Conservation (phyloP, 345 rosid species). For the Sapria himalayana region DNA sequence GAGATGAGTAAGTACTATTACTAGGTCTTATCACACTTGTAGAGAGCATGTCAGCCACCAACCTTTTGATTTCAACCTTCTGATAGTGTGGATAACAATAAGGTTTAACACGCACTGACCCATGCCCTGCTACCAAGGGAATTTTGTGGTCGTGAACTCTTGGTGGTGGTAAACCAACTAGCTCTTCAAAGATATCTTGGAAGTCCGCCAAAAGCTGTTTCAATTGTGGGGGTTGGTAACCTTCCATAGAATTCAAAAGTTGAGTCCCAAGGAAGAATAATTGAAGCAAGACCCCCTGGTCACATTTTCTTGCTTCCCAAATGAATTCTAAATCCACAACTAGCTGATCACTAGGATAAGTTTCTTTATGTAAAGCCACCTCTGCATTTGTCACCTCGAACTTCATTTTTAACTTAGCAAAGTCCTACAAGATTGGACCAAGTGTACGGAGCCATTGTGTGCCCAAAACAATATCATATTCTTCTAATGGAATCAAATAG, state of each 20-base stretch:
- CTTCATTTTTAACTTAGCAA: not conserved
- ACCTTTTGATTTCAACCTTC: slow-evolving; percentile 1
- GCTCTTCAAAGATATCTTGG: not conserved
- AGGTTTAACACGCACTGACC: not conserved
- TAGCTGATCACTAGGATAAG: not conserved
- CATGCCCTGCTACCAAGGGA: not conserved
- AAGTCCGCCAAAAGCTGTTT: not conserved
- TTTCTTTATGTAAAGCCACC: not conserved
- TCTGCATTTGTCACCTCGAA: not conserved
- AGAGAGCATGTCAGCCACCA: not conserved
- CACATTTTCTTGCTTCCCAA: not conserved
- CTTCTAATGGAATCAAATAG: not conserved
- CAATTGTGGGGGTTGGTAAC: not conserved
- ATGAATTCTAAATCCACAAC: no score
- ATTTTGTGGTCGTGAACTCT: not conserved
- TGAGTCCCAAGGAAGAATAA: not conserved
- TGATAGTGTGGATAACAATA: slow-evolving; percentile 1
- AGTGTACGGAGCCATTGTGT: not conserved
- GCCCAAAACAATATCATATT: no score
- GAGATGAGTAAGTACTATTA: not conserved
- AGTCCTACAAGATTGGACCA: slow-evolving; percentile 3
- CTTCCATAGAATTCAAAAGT: not conserved
- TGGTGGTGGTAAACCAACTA: not conserved
- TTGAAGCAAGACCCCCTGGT: not conserved
- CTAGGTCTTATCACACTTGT: not conserved